Base-by-base conservation (phyloP, 192 early-diverging fungal genomes). In the Powellomyces hirtus region DNA sequence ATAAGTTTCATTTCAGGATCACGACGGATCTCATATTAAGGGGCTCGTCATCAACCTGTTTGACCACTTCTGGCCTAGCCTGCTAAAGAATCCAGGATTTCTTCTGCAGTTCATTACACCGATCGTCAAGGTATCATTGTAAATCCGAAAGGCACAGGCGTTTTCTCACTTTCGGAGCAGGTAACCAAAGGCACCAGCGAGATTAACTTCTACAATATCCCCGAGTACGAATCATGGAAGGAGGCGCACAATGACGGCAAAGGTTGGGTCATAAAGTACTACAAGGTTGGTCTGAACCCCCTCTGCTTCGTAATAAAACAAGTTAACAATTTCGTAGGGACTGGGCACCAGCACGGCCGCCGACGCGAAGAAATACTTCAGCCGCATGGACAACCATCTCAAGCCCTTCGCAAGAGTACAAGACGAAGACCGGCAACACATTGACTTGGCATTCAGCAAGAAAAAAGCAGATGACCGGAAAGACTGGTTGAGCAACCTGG, bases 1-100 rank as follows among this genome's bases (percentile, higher is more conserved):
- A 50, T 29, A 30, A 91, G n/a, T n/a, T n/a, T n/a, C n/a, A n/a
- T n/a, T n/a, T n/a, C n/a, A 94, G 86, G 94, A 96, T 84, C 87
- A 91, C 52, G 93, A 96, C 63, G 94, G 93, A 26, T 92, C 89
- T 29, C 94, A 96, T 52, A 96, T 96, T 78, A 96, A 96, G 73
- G 93, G 93, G 22, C 80, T 96, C 2, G 77, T 96, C 20, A 85
- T 96, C 73, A 96, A 96, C 70, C 88, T 94, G 59, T 86, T 96
- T 30, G 93, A 94, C 74, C 85, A 89, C 38, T 87, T 91, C 77
- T 96, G 88, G 64, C 94, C 94, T 6, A 88, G 86, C 0, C 75
- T 96, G 26, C 76, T 96, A 38, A 81, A 90, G 63, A 86, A 88
- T 26, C 81, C 89, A 20, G 91, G 89, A 0, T 96, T 96, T 73